These are phyloP conservation scores for Plantago ovata DNA, from an alignment of 257 asterid genomes.

Conservation along the genomic window DNA sequence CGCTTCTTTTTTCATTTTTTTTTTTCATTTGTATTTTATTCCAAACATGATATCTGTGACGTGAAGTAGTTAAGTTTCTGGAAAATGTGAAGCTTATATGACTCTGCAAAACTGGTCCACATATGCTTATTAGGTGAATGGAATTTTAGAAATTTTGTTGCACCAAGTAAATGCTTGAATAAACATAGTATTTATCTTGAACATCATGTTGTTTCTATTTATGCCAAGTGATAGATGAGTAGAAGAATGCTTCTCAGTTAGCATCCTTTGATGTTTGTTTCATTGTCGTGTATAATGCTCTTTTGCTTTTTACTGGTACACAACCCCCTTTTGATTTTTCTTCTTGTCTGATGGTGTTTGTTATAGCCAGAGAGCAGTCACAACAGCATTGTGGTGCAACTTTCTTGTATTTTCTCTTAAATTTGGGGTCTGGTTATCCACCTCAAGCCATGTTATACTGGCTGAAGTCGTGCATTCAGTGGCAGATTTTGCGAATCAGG, in stretches of 20 bases:
- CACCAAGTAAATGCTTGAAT: too few species aligned
- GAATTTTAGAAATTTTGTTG: too few species aligned
- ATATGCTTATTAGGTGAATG: too few species aligned
- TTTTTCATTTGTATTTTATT: background rate
- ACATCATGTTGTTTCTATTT: background rate
- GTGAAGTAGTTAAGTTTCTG: background rate
- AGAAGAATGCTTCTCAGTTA: background rate
- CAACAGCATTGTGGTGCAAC: slow-evolving; percentile 95
- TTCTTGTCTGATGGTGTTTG: slow-evolving; percentile 21
- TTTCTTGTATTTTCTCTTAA: slow-evolving; percentile 92
- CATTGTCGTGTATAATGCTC: slow-evolving; percentile 8
- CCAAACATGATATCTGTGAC: background rate
- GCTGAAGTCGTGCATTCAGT: slow-evolving; percentile 91
- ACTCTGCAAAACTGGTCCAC: too few species aligned
- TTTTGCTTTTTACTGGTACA: slow-evolving; percentile 13
- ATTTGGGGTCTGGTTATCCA: slow-evolving; percentile 88
- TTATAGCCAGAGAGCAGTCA: slow-evolving; percentile 91
- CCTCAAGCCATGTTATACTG: slow-evolving; percentile 93
- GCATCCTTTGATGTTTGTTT: slow-evolving; percentile 5
- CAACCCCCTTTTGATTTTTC: slow-evolving; percentile 10
- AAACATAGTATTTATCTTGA: too few species aligned
- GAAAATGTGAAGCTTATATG: background rate
- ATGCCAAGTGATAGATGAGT: background rate
- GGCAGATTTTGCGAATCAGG: slow-evolving; percentile 98
- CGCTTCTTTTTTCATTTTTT: background rate